Base-by-base conservation (phyloP, 768 basidiomycete species). In the Pleurotus giganteus region DNA sequence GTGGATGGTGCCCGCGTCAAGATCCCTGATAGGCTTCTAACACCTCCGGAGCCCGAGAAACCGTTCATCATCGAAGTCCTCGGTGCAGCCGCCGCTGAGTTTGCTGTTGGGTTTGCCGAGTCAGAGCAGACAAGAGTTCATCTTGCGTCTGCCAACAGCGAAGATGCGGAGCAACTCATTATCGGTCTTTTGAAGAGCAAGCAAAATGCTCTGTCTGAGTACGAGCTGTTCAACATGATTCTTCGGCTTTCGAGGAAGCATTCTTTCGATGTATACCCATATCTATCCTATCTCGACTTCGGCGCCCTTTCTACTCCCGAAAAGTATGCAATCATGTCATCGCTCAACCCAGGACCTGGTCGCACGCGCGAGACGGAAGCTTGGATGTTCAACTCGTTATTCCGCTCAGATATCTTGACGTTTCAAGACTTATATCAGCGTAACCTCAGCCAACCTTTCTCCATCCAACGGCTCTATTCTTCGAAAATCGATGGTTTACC, bases 1-100 rank as follows among this genome's bases (percentile, higher is more conserved):
- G 86, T 87, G 1, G 86, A 88, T 58, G 86, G 86, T 0, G 85
- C 80, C 0, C 73, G 74, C 9, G 77, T 87, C 47, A 81, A 71
- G 62, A 84, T 83, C 49, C 85, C 81, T 0, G 83, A 81, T 34
- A 72, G 79, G 43, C 67, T 87, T 21, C 64, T 67, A n/a, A 78
- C 67, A 13, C 80, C 82, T 2, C 83, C 83, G 1, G 71, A 73
- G 24, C 72, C 74, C 3, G 61, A 65, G 1, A 71, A 71, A 4
- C 69, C 72, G 2, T 86, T 77, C 60, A 75, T 87, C 39, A 66
- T 86, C 6, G 81, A 85, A 31, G 61, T 78, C 13, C 71, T 87
- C 4, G 75, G 76, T 28, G 69, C 74, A 2, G 74, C 76, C 2
- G 76, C 81, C 0, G 67, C 68, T 31, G 59, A 63, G 4, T 87